phyloP scores from a whole-genome alignment of 768 basidiomycete genomes.

The Macrocybe gigantea region DNA sequence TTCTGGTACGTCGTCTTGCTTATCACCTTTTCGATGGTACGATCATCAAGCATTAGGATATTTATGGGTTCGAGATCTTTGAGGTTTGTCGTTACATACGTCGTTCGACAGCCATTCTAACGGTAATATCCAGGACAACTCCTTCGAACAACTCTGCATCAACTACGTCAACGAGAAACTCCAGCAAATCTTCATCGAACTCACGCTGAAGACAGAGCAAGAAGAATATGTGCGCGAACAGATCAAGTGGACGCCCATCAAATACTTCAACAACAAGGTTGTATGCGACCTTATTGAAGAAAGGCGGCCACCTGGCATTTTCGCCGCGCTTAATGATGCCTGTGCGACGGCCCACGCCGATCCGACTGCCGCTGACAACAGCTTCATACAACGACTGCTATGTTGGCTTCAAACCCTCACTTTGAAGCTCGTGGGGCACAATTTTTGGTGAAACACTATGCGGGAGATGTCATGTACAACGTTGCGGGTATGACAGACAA shows the following conservation, averaged over 20 bases:
- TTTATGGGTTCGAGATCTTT: slow-evolving; percentile 99
- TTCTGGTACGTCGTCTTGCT: slow-evolving; percentile 50
- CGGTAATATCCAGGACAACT: slow-evolving; percentile 65
- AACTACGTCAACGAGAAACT: slow-evolving; percentile 99
- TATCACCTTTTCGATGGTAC: slow-evolving; percentile 1
- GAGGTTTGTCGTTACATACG: slow-evolving; percentile 43
- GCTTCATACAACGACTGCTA: slow-evolving; percentile 90
- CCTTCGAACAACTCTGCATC: slow-evolving; percentile 97
- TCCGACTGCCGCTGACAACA: slow-evolving; percentile 91
- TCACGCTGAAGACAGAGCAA: slow-evolving; percentile 98
- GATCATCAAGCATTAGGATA: slow-evolving; percentile 54
- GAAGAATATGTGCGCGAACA: slow-evolving; percentile 98
- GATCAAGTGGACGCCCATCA: slow-evolving; percentile 99
- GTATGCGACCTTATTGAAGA: slow-evolving; percentile 99
- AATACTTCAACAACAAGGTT: slow-evolving; percentile 97
- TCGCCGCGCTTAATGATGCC: slow-evolving; percentile 97
- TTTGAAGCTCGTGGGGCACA: slow-evolving; percentile 93
- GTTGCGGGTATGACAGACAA: slow-evolving; percentile 99
- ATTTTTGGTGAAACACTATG: slow-evolving; percentile 95
- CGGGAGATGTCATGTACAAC: slow-evolving; percentile 98
- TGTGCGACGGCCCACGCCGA: slow-evolving; percentile 98
- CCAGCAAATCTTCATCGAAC: slow-evolving; percentile 98
- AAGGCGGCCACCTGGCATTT: slow-evolving; percentile 92
- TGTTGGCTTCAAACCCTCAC: slow-evolving; percentile 80
- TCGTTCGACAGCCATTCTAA: neutral